phyloP scores from a whole-genome alignment of 441 rosid genomes.

The Metrosideros polymorpha region DNA sequence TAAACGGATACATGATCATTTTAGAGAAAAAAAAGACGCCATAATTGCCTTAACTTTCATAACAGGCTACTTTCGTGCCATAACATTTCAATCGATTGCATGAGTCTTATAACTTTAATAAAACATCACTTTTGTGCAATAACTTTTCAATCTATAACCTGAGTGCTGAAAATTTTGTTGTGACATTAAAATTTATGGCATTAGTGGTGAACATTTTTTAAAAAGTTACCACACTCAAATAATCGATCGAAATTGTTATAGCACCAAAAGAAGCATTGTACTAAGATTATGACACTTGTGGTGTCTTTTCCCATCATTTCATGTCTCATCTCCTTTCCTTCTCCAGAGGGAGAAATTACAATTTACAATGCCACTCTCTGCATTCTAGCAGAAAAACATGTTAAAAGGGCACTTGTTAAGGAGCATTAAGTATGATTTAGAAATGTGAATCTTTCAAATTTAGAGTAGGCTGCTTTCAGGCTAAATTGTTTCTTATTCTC shows the following conservation, averaged over 20 bases:
- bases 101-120: background rate
- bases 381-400: background rate
- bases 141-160: background rate
- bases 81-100: background rate
- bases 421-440: background rate
- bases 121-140: background rate
- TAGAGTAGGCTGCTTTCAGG: background rate
- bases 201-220: background rate
- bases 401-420: background rate
- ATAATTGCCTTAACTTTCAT: background rate
- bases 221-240: background rate
- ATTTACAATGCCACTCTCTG: background rate
- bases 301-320: background rate
- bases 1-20: background rate
- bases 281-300: background rate
- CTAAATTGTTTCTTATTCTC: background rate
- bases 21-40: background rate
- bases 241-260: background rate
- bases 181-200: background rate
- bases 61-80: background rate
- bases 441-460: background rate
- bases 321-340: background rate
- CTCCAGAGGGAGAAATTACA: background rate
- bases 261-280: rapidly evolving
- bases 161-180: background rate